Evolutionary conservation across 2,329 filamentous ascomycete genomes (phyloP).

Genomic region (Fusarium globosum): DNA sequence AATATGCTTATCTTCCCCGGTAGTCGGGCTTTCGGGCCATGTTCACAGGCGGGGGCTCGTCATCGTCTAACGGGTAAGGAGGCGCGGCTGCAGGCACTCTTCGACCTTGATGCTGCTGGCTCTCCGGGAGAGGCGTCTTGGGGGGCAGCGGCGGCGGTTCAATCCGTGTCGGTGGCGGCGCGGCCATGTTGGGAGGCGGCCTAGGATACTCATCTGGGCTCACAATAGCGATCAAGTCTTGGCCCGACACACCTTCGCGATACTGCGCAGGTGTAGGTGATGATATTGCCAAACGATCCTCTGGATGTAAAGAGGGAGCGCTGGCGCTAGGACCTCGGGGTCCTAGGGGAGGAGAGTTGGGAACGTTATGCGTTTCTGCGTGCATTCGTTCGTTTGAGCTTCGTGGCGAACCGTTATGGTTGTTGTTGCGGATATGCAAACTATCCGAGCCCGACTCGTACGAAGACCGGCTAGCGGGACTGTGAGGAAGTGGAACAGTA

Average conservation of each 20-base stretch:
- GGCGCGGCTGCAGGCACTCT: slow-evolving; percentile 57
- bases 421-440: slow-evolving; percentile 54
- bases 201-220: slow-evolving; percentile 68
- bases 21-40: slow-evolving; percentile 87
- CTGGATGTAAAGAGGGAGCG: slow-evolving; percentile 47
- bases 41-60: slow-evolving; percentile 85
- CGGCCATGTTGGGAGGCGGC: slow-evolving; percentile 48
- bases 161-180: slow-evolving; percentile 52
- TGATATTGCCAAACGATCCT: slow-evolving; percentile 65
- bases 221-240: slow-evolving; percentile 76
- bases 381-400: slow-evolving; percentile 61
- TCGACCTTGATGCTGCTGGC: slow-evolving; percentile 46
- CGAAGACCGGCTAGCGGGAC: slow-evolving; percentile 60
- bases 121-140: slow-evolving; percentile 77
- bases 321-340: slow-evolving; percentile 45
- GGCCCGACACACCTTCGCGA: slow-evolving; percentile 62
- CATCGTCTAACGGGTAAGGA: slow-evolving; percentile 85
- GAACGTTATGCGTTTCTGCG: slow-evolving; percentile 46
- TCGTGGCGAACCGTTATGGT: slow-evolving; percentile 57
- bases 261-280: slow-evolving; percentile 70
- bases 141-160: slow-evolving; percentile 79
- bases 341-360: slow-evolving; percentile 43
- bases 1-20: slow-evolving; percentile 53
- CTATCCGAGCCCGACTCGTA: slow-evolving; percentile 68
- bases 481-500: slow-evolving; percentile 50